Evolutionary conservation across 208 protist species (phyloP).

Genomic region (Leishmania tarentolae): DNA sequence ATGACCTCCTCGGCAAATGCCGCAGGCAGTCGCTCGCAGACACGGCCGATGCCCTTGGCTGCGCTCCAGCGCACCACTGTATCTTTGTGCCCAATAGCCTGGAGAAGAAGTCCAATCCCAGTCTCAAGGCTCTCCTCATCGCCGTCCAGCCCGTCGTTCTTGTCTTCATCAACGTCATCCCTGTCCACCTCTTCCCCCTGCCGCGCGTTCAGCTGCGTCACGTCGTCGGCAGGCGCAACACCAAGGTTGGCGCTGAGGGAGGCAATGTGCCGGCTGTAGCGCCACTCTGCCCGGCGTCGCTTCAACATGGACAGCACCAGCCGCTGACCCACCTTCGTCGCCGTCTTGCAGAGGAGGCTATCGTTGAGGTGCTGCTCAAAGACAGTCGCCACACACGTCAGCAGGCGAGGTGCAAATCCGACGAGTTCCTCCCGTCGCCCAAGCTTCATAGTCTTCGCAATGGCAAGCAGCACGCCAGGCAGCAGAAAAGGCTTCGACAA

Average conservation of each 20-base stretch:
- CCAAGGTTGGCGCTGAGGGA: slow-evolving; percentile 76
- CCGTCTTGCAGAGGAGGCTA: slow-evolving; percentile 82
- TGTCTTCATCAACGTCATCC: slow-evolving; percentile 37
- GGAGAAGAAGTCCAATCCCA: slow-evolving; percentile 69
- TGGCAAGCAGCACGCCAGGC: slow-evolving; percentile 83
- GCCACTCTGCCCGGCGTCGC: slow-evolving; percentile 89
- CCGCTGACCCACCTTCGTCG: slow-evolving; percentile 92
- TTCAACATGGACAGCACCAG: slow-evolving; percentile 88
- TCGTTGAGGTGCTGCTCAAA: slow-evolving; percentile 40
- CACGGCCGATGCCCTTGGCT: slow-evolving; percentile 96
- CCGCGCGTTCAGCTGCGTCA: background rate
- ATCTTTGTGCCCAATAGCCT: slow-evolving; percentile 84
- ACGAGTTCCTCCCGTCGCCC: slow-evolving; percentile 89
- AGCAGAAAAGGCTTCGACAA: slow-evolving; percentile 38
- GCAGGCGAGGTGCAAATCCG: slow-evolving; percentile 53
- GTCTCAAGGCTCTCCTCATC: slow-evolving; percentile 79
- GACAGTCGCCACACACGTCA: slow-evolving; percentile 41
- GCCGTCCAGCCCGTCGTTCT: slow-evolving; percentile 49
- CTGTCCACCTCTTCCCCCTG: slow-evolving; percentile 3
- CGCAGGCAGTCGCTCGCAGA: slow-evolving; percentile 91
- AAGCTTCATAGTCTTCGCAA: slow-evolving; percentile 93
- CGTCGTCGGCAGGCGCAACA: slow-evolving; percentile 4
- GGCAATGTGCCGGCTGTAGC: slow-evolving; percentile 79
- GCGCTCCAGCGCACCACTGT: slow-evolving; percentile 97
- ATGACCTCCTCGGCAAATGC: slow-evolving; percentile 93